Conservation (phyloP, 192 early-diverging fungal genomes). For the Coemansia sp. region DNA sequence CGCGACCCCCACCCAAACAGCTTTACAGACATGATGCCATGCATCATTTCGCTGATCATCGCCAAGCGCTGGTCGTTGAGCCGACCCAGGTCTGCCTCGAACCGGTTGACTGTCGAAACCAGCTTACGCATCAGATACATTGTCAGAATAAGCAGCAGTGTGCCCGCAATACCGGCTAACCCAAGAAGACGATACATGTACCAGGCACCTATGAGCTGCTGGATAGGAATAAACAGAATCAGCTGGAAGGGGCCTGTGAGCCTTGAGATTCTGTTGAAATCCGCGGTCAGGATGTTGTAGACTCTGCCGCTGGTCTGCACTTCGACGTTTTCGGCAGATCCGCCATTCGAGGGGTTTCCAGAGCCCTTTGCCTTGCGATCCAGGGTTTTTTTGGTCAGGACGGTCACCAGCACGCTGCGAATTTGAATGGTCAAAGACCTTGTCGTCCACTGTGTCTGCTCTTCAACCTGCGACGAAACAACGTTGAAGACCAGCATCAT, state of each 20-base stretch:
- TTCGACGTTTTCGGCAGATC: conserved; percentile 17
- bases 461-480: conserved; percentile 43
- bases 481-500: conserved; percentile 59
- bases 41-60: conserved; percentile 74
- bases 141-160: conserved; percentile 62
- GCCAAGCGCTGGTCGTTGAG: conserved; percentile 76
- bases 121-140: conserved; percentile 57
- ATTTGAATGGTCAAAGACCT: conserved; percentile 60
- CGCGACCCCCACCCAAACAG: conserved; percentile 83
- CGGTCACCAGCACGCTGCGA: conserved; percentile 58
- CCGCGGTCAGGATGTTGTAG: conserved; percentile 69
- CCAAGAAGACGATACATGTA: conserved; percentile 79
- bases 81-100: conserved; percentile 59
- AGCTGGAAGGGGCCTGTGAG: conserved; percentile 60
- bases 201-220: conserved; percentile 65
- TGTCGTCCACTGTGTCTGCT: conserved; percentile 66
- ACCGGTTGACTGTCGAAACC: conserved; percentile 48
- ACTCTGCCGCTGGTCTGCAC: conserved; percentile 58
- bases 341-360: conserved; percentile 29
- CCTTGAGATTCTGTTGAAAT: conserved; percentile 15
- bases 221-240: conserved; percentile 57
- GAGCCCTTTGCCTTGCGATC: conserved; percentile 48
- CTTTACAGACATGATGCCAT: conserved; percentile 89
- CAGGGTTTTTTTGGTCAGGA: conserved; percentile 66
- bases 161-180: conserved; percentile 73